Conservation (phyloP, 768 basidiomycete genomes). For the Clitopilus passeckerianus region DNA sequence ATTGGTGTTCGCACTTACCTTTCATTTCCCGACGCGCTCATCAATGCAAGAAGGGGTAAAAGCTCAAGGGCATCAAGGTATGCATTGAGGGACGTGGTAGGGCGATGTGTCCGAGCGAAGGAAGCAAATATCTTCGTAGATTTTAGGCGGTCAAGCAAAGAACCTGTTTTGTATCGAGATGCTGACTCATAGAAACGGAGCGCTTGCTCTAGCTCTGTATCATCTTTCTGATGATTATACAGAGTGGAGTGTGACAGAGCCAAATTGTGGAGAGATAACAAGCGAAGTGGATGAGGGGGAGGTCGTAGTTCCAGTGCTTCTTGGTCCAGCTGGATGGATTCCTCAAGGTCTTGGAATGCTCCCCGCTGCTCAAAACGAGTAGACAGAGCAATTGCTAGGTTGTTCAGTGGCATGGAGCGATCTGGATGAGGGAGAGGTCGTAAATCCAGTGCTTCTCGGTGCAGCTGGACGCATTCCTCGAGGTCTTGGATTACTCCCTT, state of each 20-base stretch:
- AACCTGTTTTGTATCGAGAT: background rate
- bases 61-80: background rate
- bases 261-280: too few species aligned
- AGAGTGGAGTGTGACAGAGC: too few species aligned
- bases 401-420: background rate
- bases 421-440: background rate
- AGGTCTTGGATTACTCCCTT: slow-evolving; percentile 5
- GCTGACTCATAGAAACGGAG: too few species aligned
- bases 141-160: background rate
- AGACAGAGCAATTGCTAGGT: background rate
- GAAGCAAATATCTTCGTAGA: background rate
- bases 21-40: too few species aligned
- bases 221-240: too few species aligned
- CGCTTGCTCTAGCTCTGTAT: too few species aligned
- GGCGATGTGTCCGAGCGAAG: background rate
- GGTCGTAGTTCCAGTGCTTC: background rate
- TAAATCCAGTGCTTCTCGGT: background rate
- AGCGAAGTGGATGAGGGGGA: background rate
- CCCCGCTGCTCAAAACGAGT: background rate
- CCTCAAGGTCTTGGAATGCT: too few species aligned
- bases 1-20: too few species aligned
- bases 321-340: background rate
- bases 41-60: background rate
- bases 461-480: background rate
- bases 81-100: background rate